These are phyloP conservation scores for Noccaea bulbosa DNA, from an alignment of 345 rosid species.

Conservation along the genomic window DNA sequence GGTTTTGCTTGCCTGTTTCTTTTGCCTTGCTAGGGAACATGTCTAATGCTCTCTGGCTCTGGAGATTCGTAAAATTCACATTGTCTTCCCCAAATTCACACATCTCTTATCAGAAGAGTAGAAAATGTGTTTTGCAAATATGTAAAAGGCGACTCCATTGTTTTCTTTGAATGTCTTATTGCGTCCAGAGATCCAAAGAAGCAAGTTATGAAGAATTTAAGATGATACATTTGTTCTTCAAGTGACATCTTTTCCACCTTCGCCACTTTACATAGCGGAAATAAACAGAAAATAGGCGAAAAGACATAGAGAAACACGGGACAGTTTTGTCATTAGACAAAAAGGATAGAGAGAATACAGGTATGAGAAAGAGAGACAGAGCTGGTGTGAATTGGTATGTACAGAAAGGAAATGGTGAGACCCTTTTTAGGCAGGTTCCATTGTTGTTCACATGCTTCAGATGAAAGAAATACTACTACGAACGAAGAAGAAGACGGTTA, in stretches of 20 bases:
- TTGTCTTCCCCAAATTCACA: too few relatives aligned
- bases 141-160: neutral
- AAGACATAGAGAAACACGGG: conserved; percentile 29
- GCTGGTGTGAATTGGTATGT: conserved; percentile 37
- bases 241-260: neutral
- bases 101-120: neutral
- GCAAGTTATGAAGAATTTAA: neutral
- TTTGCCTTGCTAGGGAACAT: neutral
- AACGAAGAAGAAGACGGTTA: conserved; percentile 28
- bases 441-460: conserved; percentile 35
- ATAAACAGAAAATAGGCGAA: conserved; percentile 3
- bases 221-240: conserved; percentile 23
- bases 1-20: conserved; percentile 6
- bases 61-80: conserved; percentile 1
- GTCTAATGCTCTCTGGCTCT: conserved; percentile 8
- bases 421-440: conserved; percentile 27
- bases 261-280: conserved; percentile 3
- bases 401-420: conserved; percentile 36
- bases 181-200: conserved; percentile 10
- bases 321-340: conserved; percentile 9
- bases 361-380: neutral
- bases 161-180: neutral
- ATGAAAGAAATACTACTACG: conserved; percentile 8
- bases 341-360: neutral
- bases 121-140: neutral